Percentiles rank a stretch among this genome's conserved stretches.
Evolutionary conservation across 495 filamentous ascomycete species (phyloP).

Genomic region (Aspergillus mulundensis): DNA sequence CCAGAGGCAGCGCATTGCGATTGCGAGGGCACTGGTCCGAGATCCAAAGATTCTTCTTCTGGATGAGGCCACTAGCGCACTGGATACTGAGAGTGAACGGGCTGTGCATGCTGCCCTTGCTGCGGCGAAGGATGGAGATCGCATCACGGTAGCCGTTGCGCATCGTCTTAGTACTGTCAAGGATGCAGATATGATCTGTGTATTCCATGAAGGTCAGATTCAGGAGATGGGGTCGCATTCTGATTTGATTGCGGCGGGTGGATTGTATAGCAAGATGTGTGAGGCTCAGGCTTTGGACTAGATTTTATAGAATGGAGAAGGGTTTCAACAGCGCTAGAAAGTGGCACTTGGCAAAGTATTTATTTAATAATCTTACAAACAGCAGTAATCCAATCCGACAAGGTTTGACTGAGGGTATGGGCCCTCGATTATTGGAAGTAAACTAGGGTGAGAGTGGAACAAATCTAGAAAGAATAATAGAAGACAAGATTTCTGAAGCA

Average conservation of each 20-base stretch:
- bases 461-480: no score
- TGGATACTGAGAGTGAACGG: slow-evolving; percentile 79
- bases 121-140: slow-evolving; percentile 55
- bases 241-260: slow-evolving; percentile 48
- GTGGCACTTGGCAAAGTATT: no score
- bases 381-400: no score
- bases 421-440: no score
- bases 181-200: slow-evolving; percentile 79
- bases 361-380: no score
- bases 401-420: no score
- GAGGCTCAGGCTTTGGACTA: slow-evolving; percentile 8
- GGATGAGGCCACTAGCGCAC: slow-evolving; percentile 77
- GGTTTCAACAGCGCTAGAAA: no score
- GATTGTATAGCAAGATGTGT: slow-evolving; percentile 5
- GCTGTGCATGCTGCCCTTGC: slow-evolving; percentile 75
- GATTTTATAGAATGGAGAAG: no score
- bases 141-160: slow-evolving; percentile 76
- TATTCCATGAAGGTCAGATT: slow-evolving; percentile 70
- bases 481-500: no score
- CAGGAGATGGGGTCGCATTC: slow-evolving; percentile 70
- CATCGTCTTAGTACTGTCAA: slow-evolving; percentile 76
- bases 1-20: slow-evolving; percentile 79
- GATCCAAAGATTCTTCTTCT: slow-evolving; percentile 68
- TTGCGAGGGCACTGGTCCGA: slow-evolving; percentile 68
- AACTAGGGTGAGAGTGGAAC: no score